Percentiles rank a stretch among this genome's conserved stretches.
Evolutionary conservation across 495 filamentous ascomycete species (phyloP).

Genomic region (Tuber indicum): DNA sequence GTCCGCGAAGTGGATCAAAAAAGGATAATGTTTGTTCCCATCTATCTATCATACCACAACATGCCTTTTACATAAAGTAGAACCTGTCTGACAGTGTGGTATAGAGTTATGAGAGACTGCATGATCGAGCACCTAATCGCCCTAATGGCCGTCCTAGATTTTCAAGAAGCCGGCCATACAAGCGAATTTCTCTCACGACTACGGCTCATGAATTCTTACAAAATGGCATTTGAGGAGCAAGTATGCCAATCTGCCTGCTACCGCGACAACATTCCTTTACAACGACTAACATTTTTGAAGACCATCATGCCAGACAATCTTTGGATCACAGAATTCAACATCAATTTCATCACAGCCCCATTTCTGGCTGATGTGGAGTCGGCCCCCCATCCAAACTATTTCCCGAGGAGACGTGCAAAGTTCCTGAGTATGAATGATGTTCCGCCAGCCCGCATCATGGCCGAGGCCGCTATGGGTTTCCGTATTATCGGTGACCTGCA

Average conservation of each 20-base stretch:
- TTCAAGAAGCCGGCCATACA: not conserved
- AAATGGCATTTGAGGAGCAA: not conserved
- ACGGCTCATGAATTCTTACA: not conserved
- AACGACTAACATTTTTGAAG: not conserved
- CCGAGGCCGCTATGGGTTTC: not conserved
- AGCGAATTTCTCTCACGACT: not conserved
- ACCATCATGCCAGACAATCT: constrained; percentile 6
- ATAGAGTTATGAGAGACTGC: not conserved
- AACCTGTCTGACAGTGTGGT: not conserved
- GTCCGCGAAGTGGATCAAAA: not conserved
- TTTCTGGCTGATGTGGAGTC: not conserved
- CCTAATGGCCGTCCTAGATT: not conserved
- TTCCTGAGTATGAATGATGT: not conserved
- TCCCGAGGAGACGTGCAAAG: not conserved
- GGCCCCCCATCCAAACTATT: not conserved
- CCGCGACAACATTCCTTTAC: not conserved
- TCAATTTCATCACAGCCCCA: constrained; percentile 7
- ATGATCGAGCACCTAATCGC: not conserved
- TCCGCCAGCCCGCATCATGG: not conserved
- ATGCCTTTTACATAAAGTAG: not conserved
- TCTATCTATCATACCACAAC: not conserved
- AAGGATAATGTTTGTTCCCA: not conserved
- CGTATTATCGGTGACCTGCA: constrained; percentile 3
- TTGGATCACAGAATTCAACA: constrained; percentile 2
- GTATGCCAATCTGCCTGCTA: not conserved